Base-by-base conservation (phyloP, 192 early-diverging fungal genomes). In the Linnemannia exigua region DNA sequence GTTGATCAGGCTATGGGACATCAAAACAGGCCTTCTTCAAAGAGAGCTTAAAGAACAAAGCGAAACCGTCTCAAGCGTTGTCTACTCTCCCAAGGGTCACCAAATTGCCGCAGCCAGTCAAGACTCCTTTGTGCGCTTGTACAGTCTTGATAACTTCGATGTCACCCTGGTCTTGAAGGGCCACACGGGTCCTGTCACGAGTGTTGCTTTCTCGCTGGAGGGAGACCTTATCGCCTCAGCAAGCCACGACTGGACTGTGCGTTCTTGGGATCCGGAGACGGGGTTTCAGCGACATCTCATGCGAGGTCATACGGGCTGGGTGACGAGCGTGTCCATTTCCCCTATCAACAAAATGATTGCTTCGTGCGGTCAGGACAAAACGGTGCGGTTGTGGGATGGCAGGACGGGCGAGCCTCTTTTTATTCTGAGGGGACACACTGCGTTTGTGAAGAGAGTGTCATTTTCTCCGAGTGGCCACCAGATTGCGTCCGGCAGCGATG, bases 391-490 rank as follows among this genome's bases (percentile, higher is more conserved):
- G 70, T 72, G 70, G 70, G 38, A 72, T 38, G 41, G 38, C 7
- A 38, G 3, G 15, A 72, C 38, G 28, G 70, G 70, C 3, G 38
- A 28, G n/a, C 44, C 70, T 41, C 38, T 38, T 50, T 46, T n/a
- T 22, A 72, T 72, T 20, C 44, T 72, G 4, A 41, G 25, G 15
- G 70, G 70, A 1, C 70, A 72, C 25, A 48, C 37, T 17, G 37
- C 37, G 15, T 31, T 41, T 28, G 70, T 72, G 3, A 41, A 46
- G n/a, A 47, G n/a, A 3, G 41, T 72, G 44, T 38, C 41, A 44
- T 72, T 46, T 72, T 72, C 70, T 31, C 70, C 70, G 22, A 72
- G 70, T 28, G 70, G 70, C 11, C 70, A 72, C 22, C 70, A 72
- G 15, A 44, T 72, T 17, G 70, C 70, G 11, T 72, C 70, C 25